phyloP scores from a whole-genome alignment of 2,329 filamentous ascomycete species.

The Stachybotrys elegans region DNA sequence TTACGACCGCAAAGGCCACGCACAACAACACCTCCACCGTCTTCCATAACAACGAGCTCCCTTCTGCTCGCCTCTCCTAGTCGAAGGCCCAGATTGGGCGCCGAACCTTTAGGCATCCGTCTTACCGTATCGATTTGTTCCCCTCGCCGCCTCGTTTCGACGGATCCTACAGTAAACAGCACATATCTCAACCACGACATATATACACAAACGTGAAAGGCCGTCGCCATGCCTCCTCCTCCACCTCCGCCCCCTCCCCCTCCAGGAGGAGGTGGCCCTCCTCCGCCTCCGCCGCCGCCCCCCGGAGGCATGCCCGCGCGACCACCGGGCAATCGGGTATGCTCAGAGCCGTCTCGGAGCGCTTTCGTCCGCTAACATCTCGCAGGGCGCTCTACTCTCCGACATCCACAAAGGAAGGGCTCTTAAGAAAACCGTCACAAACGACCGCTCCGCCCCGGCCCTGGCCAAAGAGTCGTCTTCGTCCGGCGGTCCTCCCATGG shows the following conservation, averaged over 20 bases:
- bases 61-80: too few relatives aligned
- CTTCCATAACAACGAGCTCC: too few relatives aligned
- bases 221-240: conserved; percentile 43
- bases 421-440: conserved; percentile 83
- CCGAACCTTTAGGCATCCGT: too few relatives aligned
- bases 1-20: too few relatives aligned
- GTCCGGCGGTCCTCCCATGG: conserved; percentile 56
- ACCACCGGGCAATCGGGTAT: conserved; percentile 60
- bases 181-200: too few relatives aligned
- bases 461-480: conserved; percentile 35
- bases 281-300: conserved; percentile 59
- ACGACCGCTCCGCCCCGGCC: conserved; percentile 82
- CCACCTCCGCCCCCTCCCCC: conserved; percentile 70
- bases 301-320: conserved; percentile 50
- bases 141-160: too few relatives aligned
- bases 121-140: too few relatives aligned
- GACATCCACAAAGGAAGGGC: conserved; percentile 80
- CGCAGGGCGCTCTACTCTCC: conserved; percentile 74
- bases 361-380: neutral
- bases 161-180: too few relatives aligned
- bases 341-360: conserved; percentile 25
- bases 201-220: too few relatives aligned
- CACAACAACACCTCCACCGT: too few relatives aligned
- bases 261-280: conserved; percentile 56
- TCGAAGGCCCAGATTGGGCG: too few relatives aligned